A percentile compares a stretch with the other conserved stretches of the same genome.
Evolutionary conservation across 2,329 filamentous ascomycete species (phyloP).

Genomic region (Penicillium paneum): DNA sequence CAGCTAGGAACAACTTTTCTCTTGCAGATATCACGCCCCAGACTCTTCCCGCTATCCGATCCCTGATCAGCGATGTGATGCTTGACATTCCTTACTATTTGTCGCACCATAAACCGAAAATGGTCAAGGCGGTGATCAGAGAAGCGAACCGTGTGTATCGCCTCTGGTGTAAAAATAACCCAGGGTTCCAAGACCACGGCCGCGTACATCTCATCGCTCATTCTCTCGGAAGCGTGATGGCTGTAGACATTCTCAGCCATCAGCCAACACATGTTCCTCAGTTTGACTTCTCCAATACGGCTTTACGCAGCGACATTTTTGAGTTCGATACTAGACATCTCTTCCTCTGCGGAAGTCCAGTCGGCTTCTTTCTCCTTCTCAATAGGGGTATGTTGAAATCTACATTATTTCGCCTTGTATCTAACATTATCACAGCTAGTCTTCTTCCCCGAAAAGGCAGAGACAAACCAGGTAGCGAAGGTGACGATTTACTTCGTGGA

Average conservation of each 20-base stretch:
- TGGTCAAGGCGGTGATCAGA: conserved; percentile 81
- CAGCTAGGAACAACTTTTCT: conserved; percentile 59
- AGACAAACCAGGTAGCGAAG: conserved; percentile 70
- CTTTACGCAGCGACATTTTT: conserved; percentile 59
- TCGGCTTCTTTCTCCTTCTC: conserved; percentile 86
- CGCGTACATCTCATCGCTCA: conserved; percentile 91
- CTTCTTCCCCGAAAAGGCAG: conserved; percentile 74
- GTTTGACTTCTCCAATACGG: conserved; percentile 38
- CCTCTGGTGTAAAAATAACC: conserved; percentile 92
- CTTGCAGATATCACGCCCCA: conserved; percentile 89
- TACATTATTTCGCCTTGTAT: conserved; percentile 15
- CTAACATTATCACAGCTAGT: conserved; percentile 41
- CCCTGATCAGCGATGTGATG: conserved; percentile 96
- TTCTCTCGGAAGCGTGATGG: conserved; percentile 91
- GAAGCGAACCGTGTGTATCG: conserved; percentile 96
- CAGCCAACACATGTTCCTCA: conserved; percentile 72
- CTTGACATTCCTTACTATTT: conserved; percentile 97
- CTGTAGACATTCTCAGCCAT: conserved; percentile 81
- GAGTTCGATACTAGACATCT: conserved; percentile 90
- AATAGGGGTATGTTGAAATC: conserved; percentile 53
- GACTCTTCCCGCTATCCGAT: conserved; percentile 86
- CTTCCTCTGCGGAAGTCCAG: conserved; percentile 86
- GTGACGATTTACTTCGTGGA: conserved; percentile 56
- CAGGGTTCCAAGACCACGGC: conserved; percentile 74
- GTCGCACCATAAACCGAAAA: conserved; percentile 91